phyloP scores from a whole-genome alignment of 2,329 filamentous ascomycete genomes.

The Penicillium sp. region DNA sequence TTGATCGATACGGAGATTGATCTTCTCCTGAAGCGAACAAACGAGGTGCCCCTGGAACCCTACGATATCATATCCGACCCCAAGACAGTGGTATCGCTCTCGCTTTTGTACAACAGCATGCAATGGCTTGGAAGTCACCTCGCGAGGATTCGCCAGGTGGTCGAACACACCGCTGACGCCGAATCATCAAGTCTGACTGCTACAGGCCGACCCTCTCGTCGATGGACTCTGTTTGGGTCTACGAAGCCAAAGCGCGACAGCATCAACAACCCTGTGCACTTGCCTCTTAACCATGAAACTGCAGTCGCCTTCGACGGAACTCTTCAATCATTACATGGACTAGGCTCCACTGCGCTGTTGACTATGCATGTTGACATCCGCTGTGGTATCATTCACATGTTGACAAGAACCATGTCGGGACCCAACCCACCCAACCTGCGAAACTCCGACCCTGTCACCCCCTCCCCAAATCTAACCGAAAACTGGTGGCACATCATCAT shows the following conservation, averaged over 20 bases:
- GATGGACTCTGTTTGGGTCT: slow-evolving; percentile 81
- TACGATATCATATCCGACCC: slow-evolving; percentile 88
- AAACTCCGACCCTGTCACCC: slow-evolving; percentile 42
- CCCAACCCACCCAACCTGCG: slow-evolving; percentile 47
- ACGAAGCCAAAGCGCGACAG: slow-evolving; percentile 58
- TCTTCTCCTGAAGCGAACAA: slow-evolving; percentile 54
- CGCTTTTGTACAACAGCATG: slow-evolving; percentile 94
- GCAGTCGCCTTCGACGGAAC: slow-evolving; percentile 87
- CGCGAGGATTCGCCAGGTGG: slow-evolving; percentile 78
- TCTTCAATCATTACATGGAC: slow-evolving; percentile 76
- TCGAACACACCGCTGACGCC: slow-evolving; percentile 63
- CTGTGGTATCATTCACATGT: slow-evolving; percentile 79
- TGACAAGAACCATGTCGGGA: slow-evolving; percentile 65
- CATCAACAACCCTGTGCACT: slow-evolving; percentile 66
- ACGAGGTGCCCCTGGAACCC: slow-evolving; percentile 65
- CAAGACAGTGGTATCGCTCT: slow-evolving; percentile 81
- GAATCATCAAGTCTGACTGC: slow-evolving; percentile 47
- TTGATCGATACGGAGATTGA: slow-evolving; percentile 65
- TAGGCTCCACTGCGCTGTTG: slow-evolving; percentile 76
- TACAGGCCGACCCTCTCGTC: slow-evolving; percentile 59
- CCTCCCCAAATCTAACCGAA: slow-evolving; percentile 70
- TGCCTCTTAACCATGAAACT: slow-evolving; percentile 85
- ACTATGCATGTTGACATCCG: slow-evolving; percentile 89
- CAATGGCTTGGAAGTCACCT: slow-evolving; percentile 92
- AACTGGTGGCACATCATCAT: slow-evolving; percentile 57